Conservation (phyloP, 2,329 filamentous ascomycete species). For the Ophiostoma fasciatum region DNA sequence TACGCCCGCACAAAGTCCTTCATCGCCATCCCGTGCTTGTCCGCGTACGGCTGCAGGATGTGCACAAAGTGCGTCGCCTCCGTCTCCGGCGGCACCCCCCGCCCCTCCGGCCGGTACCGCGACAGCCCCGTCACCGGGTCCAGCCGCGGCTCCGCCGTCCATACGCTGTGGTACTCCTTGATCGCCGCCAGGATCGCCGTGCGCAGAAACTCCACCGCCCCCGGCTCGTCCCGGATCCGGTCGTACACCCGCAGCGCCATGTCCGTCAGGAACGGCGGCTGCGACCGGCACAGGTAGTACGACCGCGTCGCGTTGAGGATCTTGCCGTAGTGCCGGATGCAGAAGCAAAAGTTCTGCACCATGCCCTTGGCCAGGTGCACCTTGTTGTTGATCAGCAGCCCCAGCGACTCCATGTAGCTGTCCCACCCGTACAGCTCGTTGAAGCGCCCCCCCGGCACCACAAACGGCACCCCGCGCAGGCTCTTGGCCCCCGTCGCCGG, state of each 20-base stretch:
- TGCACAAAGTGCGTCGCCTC: conserved; percentile 79
- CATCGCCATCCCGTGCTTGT: conserved; percentile 73
- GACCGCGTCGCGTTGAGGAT: conserved; percentile 93
- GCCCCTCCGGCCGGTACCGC: conserved; percentile 68
- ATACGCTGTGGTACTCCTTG: conserved; percentile 89
- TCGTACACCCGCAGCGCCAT: conserved; percentile 93
- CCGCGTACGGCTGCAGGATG: conserved; percentile 63
- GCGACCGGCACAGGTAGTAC: conserved; percentile 88
- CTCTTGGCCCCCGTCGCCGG: conserved; percentile 53
- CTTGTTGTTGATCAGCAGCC: conserved; percentile 71
- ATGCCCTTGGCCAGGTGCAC: conserved; percentile 83
- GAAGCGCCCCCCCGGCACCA: conserved; percentile 94
- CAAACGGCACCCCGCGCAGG: conserved; percentile 72
- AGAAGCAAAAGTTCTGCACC: conserved; percentile 95
- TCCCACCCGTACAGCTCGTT: conserved; percentile 99
- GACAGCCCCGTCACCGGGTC: conserved; percentile 69
- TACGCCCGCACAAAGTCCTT: conserved; percentile 79
- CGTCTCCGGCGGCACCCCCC: conserved; percentile 82
- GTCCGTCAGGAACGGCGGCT: conserved; percentile 93
- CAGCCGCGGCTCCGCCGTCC: conserved; percentile 64
- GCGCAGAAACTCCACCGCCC: conserved; percentile 65
- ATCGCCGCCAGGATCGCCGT: conserved; percentile 77
- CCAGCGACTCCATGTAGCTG: conserved; percentile 95
- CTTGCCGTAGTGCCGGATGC: conserved; percentile 96
- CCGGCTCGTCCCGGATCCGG: conserved; percentile 75